These are phyloP conservation scores for Phytopythium cucurbitacearum DNA, from an alignment of 352 stramenopile genomes.

Conservation along the genomic window DNA sequence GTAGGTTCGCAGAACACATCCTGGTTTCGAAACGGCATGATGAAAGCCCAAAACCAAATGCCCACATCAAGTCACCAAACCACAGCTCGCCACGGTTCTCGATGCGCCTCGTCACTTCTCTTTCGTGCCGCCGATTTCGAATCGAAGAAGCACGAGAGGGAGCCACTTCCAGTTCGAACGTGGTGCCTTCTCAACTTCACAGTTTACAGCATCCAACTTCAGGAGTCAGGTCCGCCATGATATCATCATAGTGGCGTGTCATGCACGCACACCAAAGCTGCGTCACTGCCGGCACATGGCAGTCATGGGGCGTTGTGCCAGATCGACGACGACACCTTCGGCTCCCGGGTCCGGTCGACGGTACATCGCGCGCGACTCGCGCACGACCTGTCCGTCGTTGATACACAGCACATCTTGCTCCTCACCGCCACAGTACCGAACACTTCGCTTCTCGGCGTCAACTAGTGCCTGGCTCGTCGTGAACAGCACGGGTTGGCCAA, in stretches of 20 bases:
- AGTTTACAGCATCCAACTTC: background rate
- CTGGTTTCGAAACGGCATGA: too few species aligned
- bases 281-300: slow-evolving; percentile 53
- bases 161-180: too few species aligned
- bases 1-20: too few species aligned
- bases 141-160: too few species aligned
- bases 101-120: too few species aligned
- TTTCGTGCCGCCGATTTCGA: too few species aligned
- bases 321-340: slow-evolving; percentile 68
- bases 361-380: slow-evolving; percentile 81
- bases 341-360: slow-evolving; percentile 65
- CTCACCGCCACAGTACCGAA: slow-evolving; percentile 69
- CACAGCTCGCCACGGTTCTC: too few species aligned
- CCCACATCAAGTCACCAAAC: too few species aligned
- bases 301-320: slow-evolving; percentile 60
- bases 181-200: too few species aligned
- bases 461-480: slow-evolving; percentile 59
- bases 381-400: slow-evolving; percentile 86
- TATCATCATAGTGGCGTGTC: too few species aligned
- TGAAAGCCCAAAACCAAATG: too few species aligned
- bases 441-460: slow-evolving; percentile 55
- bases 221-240: too few species aligned
- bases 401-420: slow-evolving; percentile 89
- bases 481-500: slow-evolving; percentile 82
- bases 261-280: background rate